phyloP scores from a whole-genome alignment of 2,329 filamentous ascomycete genomes.

The Colletotrichum salicis region DNA sequence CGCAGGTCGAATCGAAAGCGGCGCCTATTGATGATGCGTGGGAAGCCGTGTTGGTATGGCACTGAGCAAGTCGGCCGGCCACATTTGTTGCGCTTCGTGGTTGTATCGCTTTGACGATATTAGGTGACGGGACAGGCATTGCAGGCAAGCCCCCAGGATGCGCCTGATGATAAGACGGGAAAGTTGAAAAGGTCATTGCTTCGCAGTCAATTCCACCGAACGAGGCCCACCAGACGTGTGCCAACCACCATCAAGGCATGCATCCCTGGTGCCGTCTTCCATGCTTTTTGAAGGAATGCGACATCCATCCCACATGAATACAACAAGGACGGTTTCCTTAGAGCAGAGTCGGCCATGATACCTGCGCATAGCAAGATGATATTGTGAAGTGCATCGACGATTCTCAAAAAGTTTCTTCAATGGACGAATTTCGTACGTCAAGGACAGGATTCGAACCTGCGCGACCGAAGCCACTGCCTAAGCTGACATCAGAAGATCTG shows the following conservation, averaged over 20 bases:
- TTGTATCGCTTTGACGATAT: background rate
- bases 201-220: background rate
- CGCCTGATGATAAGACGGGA: background rate
- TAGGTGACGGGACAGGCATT: background rate
- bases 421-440: background rate
- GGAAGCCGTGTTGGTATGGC: background rate
- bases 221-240: background rate
- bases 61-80: background rate
- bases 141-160: background rate
- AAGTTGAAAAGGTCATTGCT: background rate
- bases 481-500: background rate
- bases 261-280: background rate
- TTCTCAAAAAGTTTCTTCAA: background rate
- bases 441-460: conserved; percentile 37
- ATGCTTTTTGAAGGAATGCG: too few species aligned
- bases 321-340: background rate
- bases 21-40: background rate
- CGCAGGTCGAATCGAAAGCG: background rate
- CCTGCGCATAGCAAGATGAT: background rate
- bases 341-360: background rate
- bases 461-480: conserved; percentile 36
- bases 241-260: background rate
- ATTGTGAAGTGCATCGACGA: background rate
- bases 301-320: background rate
- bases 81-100: background rate